Percentiles rank a stretch among this genome's conserved stretches.
Evolutionary conservation across 2,329 filamentous ascomycete species (phyloP).

Genomic region (Bipolaris sorokiniana): DNA sequence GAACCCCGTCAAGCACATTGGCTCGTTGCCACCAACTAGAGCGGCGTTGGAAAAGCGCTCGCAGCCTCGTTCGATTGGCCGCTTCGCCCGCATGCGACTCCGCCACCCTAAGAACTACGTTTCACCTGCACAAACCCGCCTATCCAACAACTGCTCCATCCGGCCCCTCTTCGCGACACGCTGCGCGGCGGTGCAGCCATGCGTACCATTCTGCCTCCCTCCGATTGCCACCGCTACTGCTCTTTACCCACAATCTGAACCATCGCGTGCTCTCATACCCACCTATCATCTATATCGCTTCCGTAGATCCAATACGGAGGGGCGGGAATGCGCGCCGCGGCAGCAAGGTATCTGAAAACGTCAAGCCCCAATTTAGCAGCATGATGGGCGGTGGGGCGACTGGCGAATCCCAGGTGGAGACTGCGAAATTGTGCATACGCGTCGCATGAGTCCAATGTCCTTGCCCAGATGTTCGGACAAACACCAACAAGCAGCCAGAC

Average conservation of each 20-base stretch:
- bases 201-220: neutral
- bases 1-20: neutral
- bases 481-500: neutral
- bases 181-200: slow-evolving; percentile 12
- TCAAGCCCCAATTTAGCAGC: slow-evolving; percentile 23
- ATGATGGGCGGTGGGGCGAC: slow-evolving; percentile 21
- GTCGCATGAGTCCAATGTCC: slow-evolving; percentile 12
- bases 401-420: slow-evolving; percentile 18
- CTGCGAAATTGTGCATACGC: slow-evolving; percentile 27
- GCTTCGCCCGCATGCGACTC: slow-evolving; percentile 9
- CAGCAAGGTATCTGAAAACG: slow-evolving; percentile 16
- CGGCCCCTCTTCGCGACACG: slow-evolving; percentile 15
- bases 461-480: neutral
- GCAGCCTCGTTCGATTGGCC: slow-evolving; percentile 15
- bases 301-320: slow-evolving; percentile 1
- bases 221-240: neutral
- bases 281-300: neutral
- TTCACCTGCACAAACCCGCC: slow-evolving; percentile 18
- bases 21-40: slow-evolving; percentile 1
- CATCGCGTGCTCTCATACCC: neutral
- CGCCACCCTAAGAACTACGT: slow-evolving; percentile 20
- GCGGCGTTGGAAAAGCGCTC: slow-evolving; percentile 5
- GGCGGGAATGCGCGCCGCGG: slow-evolving; percentile 6
- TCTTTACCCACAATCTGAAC: neutral
- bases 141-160: slow-evolving; percentile 11